Base-by-base conservation (phyloP, 176 grass and related monocot species). In the Musa schizocarpa region DNA sequence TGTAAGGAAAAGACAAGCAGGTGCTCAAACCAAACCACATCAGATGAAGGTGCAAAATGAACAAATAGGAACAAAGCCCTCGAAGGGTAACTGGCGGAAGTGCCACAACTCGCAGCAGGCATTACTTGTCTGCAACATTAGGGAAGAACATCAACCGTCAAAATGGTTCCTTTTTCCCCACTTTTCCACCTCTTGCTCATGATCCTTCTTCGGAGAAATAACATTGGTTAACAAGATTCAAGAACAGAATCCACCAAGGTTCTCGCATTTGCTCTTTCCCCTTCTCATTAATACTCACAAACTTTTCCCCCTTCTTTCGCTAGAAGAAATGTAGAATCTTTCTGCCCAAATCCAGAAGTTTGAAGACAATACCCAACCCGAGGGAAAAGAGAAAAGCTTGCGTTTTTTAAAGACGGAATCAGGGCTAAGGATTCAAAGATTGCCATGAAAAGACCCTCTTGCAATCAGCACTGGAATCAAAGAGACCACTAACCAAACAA, bases 41-140 rank as follows among this genome's bases (percentile, higher is more conserved):
- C 73, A 68, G 51, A 13, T 77, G n/a, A 48, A 81, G 65, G 25
- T 29, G 53, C 52, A 48, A 75, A 54, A 25, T 43, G 71, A 62
- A 34, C 0, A 25, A 1, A 13, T 14, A 70, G 2, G 54, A 54
- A 13, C 1, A 11, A 69, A 20, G 54, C 19, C 8, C 9, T 20
- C 22, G 0, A 26, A 65, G 8, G 63, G 1, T 21, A 65, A 65
- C 63, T 27, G 11, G 8, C 24, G 22, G 8, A 62, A 62, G 58
- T 43, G 14, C 19, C 58, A 62, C 58, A 20, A 62, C 58, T 62
- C n/a, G n/a, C 25, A 17, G 34, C 65, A 34, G 1, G 24, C 26
- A 34, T 68, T 68, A 25, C 23, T 34, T 21, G 11, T 24, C 22
- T 12, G 17, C 58, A 62, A 62, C 13, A 27, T 27, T 27, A 9